phyloP scores from a whole-genome alignment of 257 asterid species.

The Gentiana dahurica region DNA sequence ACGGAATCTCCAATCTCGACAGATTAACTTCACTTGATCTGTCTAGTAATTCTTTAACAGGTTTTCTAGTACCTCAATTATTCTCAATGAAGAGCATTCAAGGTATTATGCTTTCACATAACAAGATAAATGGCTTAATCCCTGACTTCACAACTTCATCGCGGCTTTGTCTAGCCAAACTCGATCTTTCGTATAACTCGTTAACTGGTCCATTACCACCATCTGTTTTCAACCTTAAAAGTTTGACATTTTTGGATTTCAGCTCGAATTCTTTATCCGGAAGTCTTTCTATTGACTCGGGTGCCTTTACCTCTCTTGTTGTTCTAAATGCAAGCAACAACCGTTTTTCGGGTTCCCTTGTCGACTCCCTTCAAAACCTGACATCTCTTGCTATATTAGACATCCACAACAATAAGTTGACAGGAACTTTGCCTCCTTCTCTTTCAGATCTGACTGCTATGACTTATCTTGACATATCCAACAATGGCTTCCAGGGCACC shows the following conservation, averaged over 20 bases:
- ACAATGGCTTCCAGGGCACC: slow-evolving; percentile 33
- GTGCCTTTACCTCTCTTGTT: slow-evolving; percentile 34
- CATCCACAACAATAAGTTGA: slow-evolving; percentile 48
- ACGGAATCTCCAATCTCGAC: slow-evolving; percentile 34
- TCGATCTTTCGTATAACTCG: slow-evolving; percentile 49
- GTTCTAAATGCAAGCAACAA: slow-evolving; percentile 59
- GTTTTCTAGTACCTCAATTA: slow-evolving; percentile 25
- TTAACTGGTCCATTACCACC: slow-evolving; percentile 50
- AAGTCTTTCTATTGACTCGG: slow-evolving; percentile 16
- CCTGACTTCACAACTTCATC: slow-evolving; percentile 29
- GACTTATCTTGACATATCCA: slow-evolving; percentile 73
- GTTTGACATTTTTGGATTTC: slow-evolving; percentile 51
- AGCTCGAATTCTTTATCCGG: slow-evolving; percentile 57
- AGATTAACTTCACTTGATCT: slow-evolving; percentile 50
- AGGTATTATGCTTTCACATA: slow-evolving; percentile 66
- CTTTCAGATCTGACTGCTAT: slow-evolving; percentile 46
- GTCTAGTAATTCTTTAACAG: slow-evolving; percentile 50
- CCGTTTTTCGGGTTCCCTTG: slow-evolving; percentile 33
- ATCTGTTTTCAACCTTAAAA: slow-evolving; percentile 33
- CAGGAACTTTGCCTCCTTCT: slow-evolving; percentile 42
- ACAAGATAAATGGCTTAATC: slow-evolving; percentile 38
- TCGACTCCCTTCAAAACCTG: slow-evolving; percentile 36
- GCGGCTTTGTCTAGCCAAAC: slow-evolving; percentile 35
- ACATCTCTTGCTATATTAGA: slow-evolving; percentile 52
- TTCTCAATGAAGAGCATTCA: slow-evolving; percentile 42